These are phyloP conservation scores for Saturnispora saitoi DNA, from an alignment of 805 yeast species.

Conservation along the genomic window DNA sequence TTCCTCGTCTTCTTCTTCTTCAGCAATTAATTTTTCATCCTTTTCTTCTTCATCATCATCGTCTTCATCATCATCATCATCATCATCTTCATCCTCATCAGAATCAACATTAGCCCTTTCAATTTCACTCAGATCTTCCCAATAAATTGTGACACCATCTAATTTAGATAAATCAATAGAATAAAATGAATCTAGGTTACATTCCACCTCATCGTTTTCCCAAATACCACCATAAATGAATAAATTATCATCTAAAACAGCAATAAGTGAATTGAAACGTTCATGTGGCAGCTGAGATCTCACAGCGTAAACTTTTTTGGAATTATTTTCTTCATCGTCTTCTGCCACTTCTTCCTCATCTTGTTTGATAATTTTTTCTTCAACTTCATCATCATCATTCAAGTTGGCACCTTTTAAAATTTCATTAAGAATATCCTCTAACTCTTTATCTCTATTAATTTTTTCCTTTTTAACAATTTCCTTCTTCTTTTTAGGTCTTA, in stretches of 20 bases:
- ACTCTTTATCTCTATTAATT: slow-evolving; percentile 61
- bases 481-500: slow-evolving; percentile 55
- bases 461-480: slow-evolving; percentile 35
- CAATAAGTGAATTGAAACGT: slow-evolving; percentile 76
- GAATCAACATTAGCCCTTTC: slow-evolving; percentile 47
- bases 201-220: slow-evolving; percentile 85
- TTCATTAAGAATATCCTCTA: slow-evolving; percentile 71
- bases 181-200: slow-evolving; percentile 75
- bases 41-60: slow-evolving; percentile 43
- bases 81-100: slow-evolving; percentile 57
- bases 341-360: slow-evolving; percentile 30
- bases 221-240: slow-evolving; percentile 86
- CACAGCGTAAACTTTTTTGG: slow-evolving; percentile 41
- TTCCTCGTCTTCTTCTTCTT: slow-evolving; percentile 37
- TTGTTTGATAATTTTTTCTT: not conserved
- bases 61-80: slow-evolving; percentile 62
- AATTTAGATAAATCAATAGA: slow-evolving; percentile 76
- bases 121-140: slow-evolving; percentile 75
- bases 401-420: slow-evolving; percentile 68
- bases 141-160: slow-evolving; percentile 79
- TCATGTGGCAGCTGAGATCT: slow-evolving; percentile 71
- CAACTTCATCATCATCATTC: slow-evolving; percentile 37
- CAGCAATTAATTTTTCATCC: slow-evolving; percentile 37
- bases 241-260: slow-evolving; percentile 76
- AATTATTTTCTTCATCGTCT: slow-evolving; percentile 26